A percentile compares a stretch with the other conserved stretches of the same genome.
phyloP scores from a whole-genome alignment of 805 yeast species.

The Candida hungchunana region DNA sequence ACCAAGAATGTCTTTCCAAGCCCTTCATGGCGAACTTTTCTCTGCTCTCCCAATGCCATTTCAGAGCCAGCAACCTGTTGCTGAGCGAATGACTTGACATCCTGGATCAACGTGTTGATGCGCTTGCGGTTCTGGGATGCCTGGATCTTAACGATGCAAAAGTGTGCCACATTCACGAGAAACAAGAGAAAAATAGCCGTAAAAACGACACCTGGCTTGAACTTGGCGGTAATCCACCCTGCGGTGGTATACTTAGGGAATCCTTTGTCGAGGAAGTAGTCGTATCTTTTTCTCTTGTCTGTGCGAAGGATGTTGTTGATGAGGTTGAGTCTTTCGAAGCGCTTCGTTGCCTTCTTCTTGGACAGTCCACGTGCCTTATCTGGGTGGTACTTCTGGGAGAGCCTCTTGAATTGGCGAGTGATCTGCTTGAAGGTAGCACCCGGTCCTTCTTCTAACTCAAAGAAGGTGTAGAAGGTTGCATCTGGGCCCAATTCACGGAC shows the following conservation, averaged over 20 bases:
- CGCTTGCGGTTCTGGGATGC: conserved; percentile 50
- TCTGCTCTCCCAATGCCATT: conserved; percentile 12
- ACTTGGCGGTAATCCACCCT: conserved; percentile 57
- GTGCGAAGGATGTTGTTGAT: conserved; percentile 71
- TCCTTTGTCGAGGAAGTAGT: conserved; percentile 75
- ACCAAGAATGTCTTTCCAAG: conserved; percentile 52
- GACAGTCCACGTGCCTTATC: conserved; percentile 51
- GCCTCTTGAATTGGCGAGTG: conserved; percentile 61
- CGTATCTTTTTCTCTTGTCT: conserved; percentile 63
- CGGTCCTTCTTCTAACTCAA: conserved; percentile 14
- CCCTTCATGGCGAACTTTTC: conserved; percentile 18
- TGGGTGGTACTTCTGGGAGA: conserved; percentile 77
- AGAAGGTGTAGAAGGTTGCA: conserved; percentile 30
- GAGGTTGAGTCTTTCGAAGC: conserved; percentile 73
- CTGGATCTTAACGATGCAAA: conserved; percentile 47
- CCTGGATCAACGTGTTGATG: conserved; percentile 45
- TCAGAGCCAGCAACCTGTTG: conserved; percentile 42
- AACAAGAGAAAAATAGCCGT: conserved; percentile 48
- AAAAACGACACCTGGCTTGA: conserved; percentile 58
- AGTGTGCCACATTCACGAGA: conserved; percentile 55
- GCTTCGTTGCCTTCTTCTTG: conserved; percentile 40
- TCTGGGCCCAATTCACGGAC: conserved; percentile 25
- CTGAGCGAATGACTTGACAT: conserved; percentile 54
- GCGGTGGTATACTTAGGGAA: conserved; percentile 73
- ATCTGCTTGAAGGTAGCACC: conserved; percentile 44